Conservation (phyloP, 352 stramenopile genomes). For the Pythium insidiosum region DNA sequence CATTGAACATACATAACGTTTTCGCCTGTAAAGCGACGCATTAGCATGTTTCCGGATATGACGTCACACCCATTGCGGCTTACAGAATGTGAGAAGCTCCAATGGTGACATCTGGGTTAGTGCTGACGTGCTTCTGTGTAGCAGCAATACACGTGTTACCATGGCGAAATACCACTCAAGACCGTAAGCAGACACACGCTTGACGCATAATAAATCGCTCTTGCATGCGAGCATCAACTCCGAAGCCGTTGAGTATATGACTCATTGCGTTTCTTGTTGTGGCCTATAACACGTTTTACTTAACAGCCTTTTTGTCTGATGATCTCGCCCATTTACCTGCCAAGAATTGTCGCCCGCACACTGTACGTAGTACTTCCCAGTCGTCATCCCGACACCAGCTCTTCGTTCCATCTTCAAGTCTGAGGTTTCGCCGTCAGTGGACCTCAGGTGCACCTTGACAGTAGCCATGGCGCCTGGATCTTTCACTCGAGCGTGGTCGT, state of each 20-base stretch:
- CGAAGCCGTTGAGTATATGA: not conserved
- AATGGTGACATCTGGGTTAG: slow-evolving; percentile 18
- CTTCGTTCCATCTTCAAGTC: no score
- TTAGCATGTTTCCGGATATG: no score
- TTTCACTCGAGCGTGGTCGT: no score
- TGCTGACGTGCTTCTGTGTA: slow-evolving; percentile 14
- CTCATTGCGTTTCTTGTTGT: not conserved
- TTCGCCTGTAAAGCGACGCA: slow-evolving; percentile 26
- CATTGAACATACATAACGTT: slow-evolving; percentile 15
- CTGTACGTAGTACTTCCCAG: no score
- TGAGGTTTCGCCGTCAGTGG: no score
- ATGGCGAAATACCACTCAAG: not conserved
- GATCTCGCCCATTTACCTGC: no score
- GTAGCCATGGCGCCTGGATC: no score
- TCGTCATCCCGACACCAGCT: no score
- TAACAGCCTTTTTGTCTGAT: no score
- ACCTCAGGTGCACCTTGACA: no score
- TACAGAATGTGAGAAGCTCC: slow-evolving; percentile 24
- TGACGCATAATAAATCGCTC: slow-evolving; percentile 23
- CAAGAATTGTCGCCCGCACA: no score
- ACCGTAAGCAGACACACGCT: no score
- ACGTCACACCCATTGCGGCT: not conserved
- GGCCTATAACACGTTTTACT: not conserved
- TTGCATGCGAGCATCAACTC: slow-evolving; percentile 15
- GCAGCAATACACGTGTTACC: not conserved